Evolutionary conservation across 495 filamentous ascomycete genomes (phyloP), one percentile per base, ranked within the genome.

Genomic region (Penicillium macrosclerotiorum): DNA sequence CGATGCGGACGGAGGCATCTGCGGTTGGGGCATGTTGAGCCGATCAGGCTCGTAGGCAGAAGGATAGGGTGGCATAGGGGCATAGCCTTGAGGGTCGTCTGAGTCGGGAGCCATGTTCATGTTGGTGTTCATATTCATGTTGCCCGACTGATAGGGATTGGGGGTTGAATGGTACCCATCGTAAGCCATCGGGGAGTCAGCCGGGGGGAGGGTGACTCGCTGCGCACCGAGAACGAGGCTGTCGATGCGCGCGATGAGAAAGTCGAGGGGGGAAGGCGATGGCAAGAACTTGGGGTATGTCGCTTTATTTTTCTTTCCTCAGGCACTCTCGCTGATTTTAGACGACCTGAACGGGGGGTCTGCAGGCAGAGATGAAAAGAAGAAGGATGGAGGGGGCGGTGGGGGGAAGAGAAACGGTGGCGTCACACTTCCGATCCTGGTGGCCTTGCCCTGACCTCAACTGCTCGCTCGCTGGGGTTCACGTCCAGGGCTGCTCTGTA

Each of bases 21-120:
- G 62, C 23, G 59, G 64, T 22, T 75, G 69, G 9, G 69, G 68
- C 68, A 73, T 74, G 29, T 62, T 60, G 47, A 68, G 26, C n/a
- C 60, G 58, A 30, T 73, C 67, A 9, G 59, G 25, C 11, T 52
- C 60, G 45, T 68, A 55, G 30, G 63, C 59, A 4, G 59, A 64
- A 26, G 69, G 67, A 54, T 72, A 69, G 5, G 67, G 67, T 40
- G 68, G 63, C 1, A 47, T 37, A 5, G 58, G 49, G 2, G 61
- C 37, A 3, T 58, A 58, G 17, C 48, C 49, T 14, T 55, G 40
- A 33, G 53, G 42, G 19, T 58, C 54, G 30, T 54, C 56, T 5
- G 57, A 45, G 9, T 64, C 55, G 9, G 52, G 33, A 33, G 56
- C 25, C 14, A 18, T 12, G 38, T 41, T 60, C 39, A 59, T 51